Percentiles rank a stretch among this genome's conserved stretches.
phyloP scores from a whole-genome alignment of 495 filamentous ascomycete species.

The Penicillium simplicissimum region DNA sequence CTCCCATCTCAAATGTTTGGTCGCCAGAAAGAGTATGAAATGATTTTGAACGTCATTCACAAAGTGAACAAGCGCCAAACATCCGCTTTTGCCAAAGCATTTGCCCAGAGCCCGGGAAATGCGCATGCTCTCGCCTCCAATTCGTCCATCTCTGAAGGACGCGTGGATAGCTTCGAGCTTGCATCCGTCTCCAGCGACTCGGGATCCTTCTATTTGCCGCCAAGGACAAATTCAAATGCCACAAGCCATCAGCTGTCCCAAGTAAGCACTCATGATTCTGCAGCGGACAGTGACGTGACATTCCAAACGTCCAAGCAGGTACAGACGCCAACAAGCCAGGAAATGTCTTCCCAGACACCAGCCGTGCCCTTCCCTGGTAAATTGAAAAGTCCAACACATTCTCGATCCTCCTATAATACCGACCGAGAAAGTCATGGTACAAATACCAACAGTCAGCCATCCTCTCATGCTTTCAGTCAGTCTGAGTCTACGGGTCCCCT shows the following conservation, averaged over 20 bases:
- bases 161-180: constrained; percentile 52
- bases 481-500: constrained; percentile 34
- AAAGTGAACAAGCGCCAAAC: constrained; percentile 65
- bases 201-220: constrained; percentile 50
- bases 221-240: constrained; percentile 41
- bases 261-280: constrained; percentile 40
- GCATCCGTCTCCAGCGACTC: constrained; percentile 54
- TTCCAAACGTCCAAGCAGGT: constrained; percentile 33
- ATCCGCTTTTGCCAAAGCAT: constrained; percentile 45
- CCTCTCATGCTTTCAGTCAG: constrained; percentile 33
- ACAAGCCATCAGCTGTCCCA: constrained; percentile 33
- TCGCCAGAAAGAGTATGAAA: constrained; percentile 66
- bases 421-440: constrained; percentile 39
- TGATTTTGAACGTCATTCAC: constrained; percentile 71
- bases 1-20: constrained; percentile 80
- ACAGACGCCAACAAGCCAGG: constrained; percentile 10
- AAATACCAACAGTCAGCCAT: constrained; percentile 31
- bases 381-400: constrained; percentile 41
- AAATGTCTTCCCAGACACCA: constrained; percentile 9
- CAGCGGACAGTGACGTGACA: constrained; percentile 38
- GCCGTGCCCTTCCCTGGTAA: constrained; percentile 23
- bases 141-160: constrained; percentile 58
- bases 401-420: constrained; percentile 37
- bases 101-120: constrained; percentile 37
- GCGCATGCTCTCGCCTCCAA: constrained; percentile 53